A percentile compares a stretch with the other conserved stretches of the same genome.
Conservation (phyloP, 1,284 basidiomycete species). For the Ceratobasidium sp. region DNA sequence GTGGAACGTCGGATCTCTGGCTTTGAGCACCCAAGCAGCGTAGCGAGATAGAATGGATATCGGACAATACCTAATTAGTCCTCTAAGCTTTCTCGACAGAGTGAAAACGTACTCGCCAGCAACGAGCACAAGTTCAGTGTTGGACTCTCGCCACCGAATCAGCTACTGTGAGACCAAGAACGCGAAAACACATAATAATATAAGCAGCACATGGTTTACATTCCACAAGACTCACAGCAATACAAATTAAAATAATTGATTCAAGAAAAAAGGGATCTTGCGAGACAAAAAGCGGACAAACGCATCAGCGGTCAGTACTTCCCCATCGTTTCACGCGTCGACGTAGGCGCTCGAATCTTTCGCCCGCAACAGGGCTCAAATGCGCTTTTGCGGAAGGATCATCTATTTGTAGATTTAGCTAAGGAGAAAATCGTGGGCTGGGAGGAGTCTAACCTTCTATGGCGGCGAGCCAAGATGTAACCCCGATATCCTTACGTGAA, state of each 20-base stretch:
- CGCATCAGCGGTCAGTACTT: not conserved
- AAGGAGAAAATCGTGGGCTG: not conserved
- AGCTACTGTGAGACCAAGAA: no score
- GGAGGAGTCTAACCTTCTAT: constrained; percentile 12
- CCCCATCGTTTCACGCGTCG: not conserved
- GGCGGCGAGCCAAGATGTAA: constrained; percentile 26
- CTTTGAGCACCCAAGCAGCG: no score
- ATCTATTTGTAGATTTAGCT: not conserved
- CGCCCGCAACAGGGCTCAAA: not conserved
- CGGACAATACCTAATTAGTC: no score
- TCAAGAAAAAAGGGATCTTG: not conserved
- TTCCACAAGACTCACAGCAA: not conserved
- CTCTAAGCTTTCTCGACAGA: no score
- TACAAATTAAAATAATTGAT: not conserved
- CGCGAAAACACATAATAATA: no score
- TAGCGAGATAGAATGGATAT: no score
- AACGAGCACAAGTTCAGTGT: no score
- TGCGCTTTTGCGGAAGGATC: constrained; percentile 22
- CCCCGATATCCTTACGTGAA: constrained; percentile 34
- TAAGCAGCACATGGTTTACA: not conserved
- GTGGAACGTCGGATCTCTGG: no score
- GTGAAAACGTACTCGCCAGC: no score
- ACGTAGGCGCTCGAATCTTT: constrained; percentile 4
- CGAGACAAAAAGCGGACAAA: not conserved
- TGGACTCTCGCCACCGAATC: no score